A percentile compares a stretch with the other conserved stretches of the same genome.
Conservation (phyloP, 2,329 filamentous ascomycete genomes). For the Cladosporium colombiae region DNA sequence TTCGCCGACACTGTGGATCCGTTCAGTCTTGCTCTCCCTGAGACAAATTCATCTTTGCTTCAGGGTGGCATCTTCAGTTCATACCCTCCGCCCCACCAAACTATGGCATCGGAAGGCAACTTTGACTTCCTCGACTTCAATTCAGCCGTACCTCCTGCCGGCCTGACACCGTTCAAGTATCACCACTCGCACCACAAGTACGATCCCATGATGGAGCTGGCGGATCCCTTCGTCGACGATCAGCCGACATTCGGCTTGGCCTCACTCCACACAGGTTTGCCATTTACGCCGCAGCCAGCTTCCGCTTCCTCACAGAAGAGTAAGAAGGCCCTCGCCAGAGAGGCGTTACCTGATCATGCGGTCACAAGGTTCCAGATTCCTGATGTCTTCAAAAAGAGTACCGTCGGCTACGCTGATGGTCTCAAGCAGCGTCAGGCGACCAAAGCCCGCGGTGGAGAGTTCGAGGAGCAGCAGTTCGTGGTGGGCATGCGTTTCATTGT, state of each 20-base stretch:
- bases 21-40: neutral
- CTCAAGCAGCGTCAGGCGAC: slow-evolving; percentile 41
- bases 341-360: slow-evolving; percentile 20
- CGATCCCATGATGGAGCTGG: neutral
- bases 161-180: neutral
- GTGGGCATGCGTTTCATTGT: slow-evolving; percentile 47
- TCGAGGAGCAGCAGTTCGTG: slow-evolving; percentile 44
- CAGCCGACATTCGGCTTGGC: neutral
- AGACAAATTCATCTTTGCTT: neutral
- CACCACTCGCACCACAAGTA: neutral
- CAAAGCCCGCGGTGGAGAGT: slow-evolving; percentile 42
- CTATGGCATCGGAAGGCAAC: neutral
- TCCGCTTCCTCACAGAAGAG: slow-evolving; percentile 5
- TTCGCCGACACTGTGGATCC: neutral
- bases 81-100: neutral
- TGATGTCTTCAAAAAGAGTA: slow-evolving; percentile 26
- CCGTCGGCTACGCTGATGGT: slow-evolving; percentile 29
- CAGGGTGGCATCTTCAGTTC: neutral
- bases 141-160: neutral
- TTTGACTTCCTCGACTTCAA: neutral
- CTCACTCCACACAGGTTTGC: neutral
- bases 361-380: slow-evolving; percentile 28
- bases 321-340: slow-evolving; percentile 19
- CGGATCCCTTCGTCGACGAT: neutral
- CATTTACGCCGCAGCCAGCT: neutral